Conservation (phyloP, 2,329 filamentous ascomycete species). For the Talaromyces sp. region DNA sequence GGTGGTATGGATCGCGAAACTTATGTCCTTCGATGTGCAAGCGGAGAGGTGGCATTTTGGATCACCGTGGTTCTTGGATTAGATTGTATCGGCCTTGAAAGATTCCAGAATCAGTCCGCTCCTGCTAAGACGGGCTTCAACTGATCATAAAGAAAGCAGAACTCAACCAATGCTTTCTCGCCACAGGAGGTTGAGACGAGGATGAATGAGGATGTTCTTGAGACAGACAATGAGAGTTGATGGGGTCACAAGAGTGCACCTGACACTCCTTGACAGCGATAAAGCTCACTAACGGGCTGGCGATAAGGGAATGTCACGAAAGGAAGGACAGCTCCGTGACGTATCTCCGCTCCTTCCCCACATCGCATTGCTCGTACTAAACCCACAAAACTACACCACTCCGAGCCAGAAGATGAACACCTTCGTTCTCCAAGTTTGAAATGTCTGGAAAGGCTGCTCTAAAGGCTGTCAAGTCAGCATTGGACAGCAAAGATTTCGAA, state of each 20-base stretch:
- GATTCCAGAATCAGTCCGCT: background rate
- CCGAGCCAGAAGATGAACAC: slow-evolving; percentile 3
- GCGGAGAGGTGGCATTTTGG: slow-evolving; percentile 66
- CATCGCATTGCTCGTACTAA: background rate
- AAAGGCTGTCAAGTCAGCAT: slow-evolving; percentile 74
- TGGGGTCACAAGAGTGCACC: background rate
- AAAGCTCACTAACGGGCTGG: background rate
- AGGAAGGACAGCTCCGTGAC: background rate
- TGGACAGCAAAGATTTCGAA: slow-evolving; percentile 75
- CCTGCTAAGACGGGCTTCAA: background rate
- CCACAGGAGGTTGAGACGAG: background rate
- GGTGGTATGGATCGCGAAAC: slow-evolving; percentile 76
- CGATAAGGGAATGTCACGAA: slow-evolving; percentile 8
- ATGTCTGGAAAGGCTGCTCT: slow-evolving; percentile 65
- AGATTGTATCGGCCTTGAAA: background rate
- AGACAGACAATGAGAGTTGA: background rate
- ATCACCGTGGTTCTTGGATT: background rate
- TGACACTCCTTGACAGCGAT: background rate
- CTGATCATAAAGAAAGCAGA: background rate
- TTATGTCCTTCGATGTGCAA: slow-evolving; percentile 79
- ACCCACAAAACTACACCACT: slow-evolving; percentile 5
- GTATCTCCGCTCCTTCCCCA: slow-evolving; percentile 13
- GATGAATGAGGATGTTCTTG: background rate
- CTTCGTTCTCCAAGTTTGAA: slow-evolving; percentile 22
- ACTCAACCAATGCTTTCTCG: background rate